Evolutionary conservation across 805 yeast species (phyloP).

Genomic region (Komagataella ulmi): DNA sequence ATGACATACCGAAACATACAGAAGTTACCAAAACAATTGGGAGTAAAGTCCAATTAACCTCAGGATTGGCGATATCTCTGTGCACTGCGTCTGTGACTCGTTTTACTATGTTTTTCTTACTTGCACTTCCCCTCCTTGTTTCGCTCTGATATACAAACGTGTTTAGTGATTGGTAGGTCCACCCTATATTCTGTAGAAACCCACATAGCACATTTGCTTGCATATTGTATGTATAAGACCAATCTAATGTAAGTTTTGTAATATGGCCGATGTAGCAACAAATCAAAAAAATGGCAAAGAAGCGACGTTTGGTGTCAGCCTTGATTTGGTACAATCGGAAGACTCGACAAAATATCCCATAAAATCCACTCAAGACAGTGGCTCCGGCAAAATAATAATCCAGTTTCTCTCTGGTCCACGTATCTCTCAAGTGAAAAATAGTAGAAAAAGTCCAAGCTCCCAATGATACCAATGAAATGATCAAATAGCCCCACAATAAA

Average conservation of each 20-base stretch:
- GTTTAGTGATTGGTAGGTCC: slow-evolving; percentile 25
- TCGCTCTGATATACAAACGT: slow-evolving; percentile 12
- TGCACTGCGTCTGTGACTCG: slow-evolving; percentile 2
- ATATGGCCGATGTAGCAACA: slow-evolving; percentile 53
- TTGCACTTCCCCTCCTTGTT: background rate
- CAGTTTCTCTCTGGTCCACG: slow-evolving; percentile 62
- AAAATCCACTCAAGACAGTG: slow-evolving; percentile 72
- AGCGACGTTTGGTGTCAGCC: slow-evolving; percentile 13
- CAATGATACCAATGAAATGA: slow-evolving; percentile 53
- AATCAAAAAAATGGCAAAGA: slow-evolving; percentile 27
- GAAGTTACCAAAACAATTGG: slow-evolving; percentile 39
- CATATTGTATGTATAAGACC: slow-evolving; percentile 95
- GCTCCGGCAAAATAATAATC: slow-evolving; percentile 92
- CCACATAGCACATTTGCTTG: slow-evolving; percentile 76
- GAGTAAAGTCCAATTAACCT: slow-evolving; percentile 27
- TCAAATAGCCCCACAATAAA: slow-evolving; percentile 23
- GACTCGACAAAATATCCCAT: slow-evolving; percentile 48
- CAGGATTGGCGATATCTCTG: slow-evolving; percentile 12
- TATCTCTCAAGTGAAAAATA: slow-evolving; percentile 81
- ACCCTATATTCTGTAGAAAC: slow-evolving; percentile 50
- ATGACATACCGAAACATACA: slow-evolving; percentile 67
- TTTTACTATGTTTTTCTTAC: background rate
- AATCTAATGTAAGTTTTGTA: slow-evolving; percentile 47
- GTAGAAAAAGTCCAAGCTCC: slow-evolving; percentile 83
- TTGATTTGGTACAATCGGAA: slow-evolving; percentile 37